Percentiles rank a stretch among this genome's conserved stretches.
Evolutionary conservation across 179 eudicot species (phyloP).

Genomic region (Carnegiea gigantea): DNA sequence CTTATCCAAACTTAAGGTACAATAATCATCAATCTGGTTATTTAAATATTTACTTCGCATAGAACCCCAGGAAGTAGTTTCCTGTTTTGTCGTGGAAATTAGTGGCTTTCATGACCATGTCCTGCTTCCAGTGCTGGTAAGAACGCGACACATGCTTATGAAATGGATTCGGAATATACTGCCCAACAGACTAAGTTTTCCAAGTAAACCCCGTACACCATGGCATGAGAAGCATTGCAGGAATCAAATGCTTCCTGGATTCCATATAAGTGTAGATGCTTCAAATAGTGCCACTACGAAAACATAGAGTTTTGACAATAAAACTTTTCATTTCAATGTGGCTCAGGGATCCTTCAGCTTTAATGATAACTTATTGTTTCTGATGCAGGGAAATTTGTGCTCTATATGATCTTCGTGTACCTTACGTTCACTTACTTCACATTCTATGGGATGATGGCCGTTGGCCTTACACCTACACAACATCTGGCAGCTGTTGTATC

Average conservation of each 20-base stretch:
- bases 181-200: background rate
- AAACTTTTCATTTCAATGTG: background rate
- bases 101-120: background rate
- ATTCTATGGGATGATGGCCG: conserved; percentile 94
- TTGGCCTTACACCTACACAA: conserved; percentile 81
- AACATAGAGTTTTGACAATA: background rate
- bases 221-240: background rate
- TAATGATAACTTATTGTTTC: conserved; percentile 1
- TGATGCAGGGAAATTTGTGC: conserved; percentile 70
- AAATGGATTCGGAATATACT: background rate
- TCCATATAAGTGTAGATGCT: background rate
- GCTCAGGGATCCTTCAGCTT: background rate
- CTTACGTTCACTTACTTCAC: conserved; percentile 90
- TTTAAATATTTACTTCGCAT: background rate
- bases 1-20: background rate
- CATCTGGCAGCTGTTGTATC: conserved; percentile 77
- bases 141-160: background rate
- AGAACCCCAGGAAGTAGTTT: background rate
- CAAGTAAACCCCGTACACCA: background rate
- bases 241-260: background rate
- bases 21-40: background rate
- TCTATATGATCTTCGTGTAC: conserved; percentile 73
- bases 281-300: background rate
- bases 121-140: background rate
- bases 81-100: background rate